Base-by-base conservation (phyloP, 495 filamentous ascomycete genomes). In the Tuber borchii region DNA sequence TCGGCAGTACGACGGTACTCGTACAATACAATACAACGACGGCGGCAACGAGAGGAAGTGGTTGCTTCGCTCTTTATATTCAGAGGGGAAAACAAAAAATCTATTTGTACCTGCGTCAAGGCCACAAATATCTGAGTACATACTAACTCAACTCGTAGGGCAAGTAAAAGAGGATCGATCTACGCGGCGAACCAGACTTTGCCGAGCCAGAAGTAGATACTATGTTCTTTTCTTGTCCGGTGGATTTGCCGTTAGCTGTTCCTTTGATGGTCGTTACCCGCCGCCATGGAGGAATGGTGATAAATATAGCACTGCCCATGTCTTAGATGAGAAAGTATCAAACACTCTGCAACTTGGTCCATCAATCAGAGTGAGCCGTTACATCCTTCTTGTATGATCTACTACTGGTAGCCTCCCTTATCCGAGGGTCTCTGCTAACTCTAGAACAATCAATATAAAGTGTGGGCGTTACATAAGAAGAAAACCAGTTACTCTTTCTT, bases 161-260 rank as follows among this genome's bases (percentile, higher is more conserved):
- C 12, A 26, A 31, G 56, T 12, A 31, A 61, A 31, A 34, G 34
- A 19, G 16, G 26, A 34, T 34, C 22, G 44, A 78, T 77, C 77
- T 74, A 46, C 77, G 73, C 20, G n/a, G 31, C 43, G 17, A 69
- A 69, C 34, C 48, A 51, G 56, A 69, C 69, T 42, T 61, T 48
- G 40, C 44, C 37, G 39, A 17, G 20, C 72, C 74, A 42, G 76
- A 76, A 78, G 71, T 65, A 69, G 75, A 70, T 77, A 74, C 44
- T 31, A 74, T 79, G 37, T 44, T 79, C 75, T 78, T 79, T 78
- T 78, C 78, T 76, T 37, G 76, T 79, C 56, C 56, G 17, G n/a
- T 65, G 4, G 26, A 65, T 34, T 65, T 65, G 56, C 56, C 51
- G 39, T 56, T 48, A 68, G 20, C 48, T 51, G 26, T 76, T 72